phyloP scores from a whole-genome alignment of 331 rosid species.

The Erythrophleum ivorense region DNA sequence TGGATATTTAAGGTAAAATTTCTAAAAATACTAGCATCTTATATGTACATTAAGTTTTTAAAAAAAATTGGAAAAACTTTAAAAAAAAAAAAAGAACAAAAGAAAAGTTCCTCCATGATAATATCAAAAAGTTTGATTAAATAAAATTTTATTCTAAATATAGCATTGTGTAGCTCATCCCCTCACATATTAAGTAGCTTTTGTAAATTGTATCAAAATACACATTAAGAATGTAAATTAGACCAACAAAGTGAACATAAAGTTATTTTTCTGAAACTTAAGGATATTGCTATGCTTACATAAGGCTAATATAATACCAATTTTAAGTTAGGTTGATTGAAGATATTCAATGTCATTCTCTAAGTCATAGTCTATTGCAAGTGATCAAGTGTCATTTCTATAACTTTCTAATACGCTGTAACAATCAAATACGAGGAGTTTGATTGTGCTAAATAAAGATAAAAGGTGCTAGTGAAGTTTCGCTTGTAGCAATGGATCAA shows the following conservation, averaged over 20 bases:
- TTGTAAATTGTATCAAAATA: background rate
- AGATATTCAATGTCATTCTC: conserved; percentile 1
- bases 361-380: background rate
- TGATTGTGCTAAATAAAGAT: too few species aligned
- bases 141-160: too few species aligned
- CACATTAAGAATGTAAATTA: conserved; percentile 14
- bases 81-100: too few species aligned
- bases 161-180: too few species aligned
- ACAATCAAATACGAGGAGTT: background rate
- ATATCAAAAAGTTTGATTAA: too few species aligned
- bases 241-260: background rate
- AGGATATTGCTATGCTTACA: background rate
- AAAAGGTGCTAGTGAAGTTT: too few species aligned
- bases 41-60: too few species aligned
- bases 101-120: too few species aligned
- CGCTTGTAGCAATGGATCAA: background rate
- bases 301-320: conserved; percentile 1
- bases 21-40: too few species aligned
- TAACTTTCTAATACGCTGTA: background rate
- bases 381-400: background rate
- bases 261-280: background rate
- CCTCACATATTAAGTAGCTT: too few species aligned
- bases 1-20: too few species aligned
- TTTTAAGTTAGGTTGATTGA: conserved; percentile 1
- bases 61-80: too few species aligned